phyloP scores from a whole-genome alignment of 768 basidiomycete species.

The Saitozyma podzolica region DNA sequence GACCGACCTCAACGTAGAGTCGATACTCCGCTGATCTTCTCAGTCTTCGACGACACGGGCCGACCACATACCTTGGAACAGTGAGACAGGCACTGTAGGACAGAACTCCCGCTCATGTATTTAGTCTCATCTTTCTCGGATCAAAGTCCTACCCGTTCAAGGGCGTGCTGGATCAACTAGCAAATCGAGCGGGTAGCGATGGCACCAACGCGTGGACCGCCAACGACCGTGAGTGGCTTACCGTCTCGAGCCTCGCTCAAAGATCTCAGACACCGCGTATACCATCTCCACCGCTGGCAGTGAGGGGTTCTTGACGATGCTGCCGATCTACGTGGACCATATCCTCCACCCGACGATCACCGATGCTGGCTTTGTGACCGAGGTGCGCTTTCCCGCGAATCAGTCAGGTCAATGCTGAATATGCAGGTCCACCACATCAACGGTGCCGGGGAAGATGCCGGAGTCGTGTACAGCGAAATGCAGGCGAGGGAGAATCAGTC shows the following conservation, averaged over 20 bases:
- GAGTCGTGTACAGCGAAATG: constrained; percentile 75
- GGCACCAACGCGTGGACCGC: constrained; percentile 91
- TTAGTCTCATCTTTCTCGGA: constrained; percentile 87
- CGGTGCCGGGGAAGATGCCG: constrained; percentile 82
- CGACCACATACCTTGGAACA: constrained; percentile 96
- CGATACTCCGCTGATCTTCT: not conserved
- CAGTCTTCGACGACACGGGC: constrained; percentile 91
- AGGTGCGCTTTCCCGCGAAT: constrained; percentile 52
- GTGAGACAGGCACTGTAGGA: constrained; percentile 56
- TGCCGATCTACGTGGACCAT: constrained; percentile 82
- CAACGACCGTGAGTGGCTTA: constrained; percentile 52
- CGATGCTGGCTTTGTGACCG: constrained; percentile 73
- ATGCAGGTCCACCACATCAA: constrained; percentile 84
- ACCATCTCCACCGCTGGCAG: constrained; percentile 94
- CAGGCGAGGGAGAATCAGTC: constrained; percentile 78
- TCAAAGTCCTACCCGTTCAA: constrained; percentile 95
- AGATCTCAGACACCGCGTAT: constrained; percentile 75
- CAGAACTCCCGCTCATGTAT: constrained; percentile 13
- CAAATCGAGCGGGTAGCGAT: constrained; percentile 70
- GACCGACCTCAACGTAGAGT: not conserved
- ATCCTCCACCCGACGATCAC: constrained; percentile 94
- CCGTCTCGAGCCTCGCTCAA: not conserved
- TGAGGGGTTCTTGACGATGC: constrained; percentile 64
- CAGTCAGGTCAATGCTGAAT: not conserved
- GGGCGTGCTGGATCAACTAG: constrained; percentile 89